Evolutionary conservation across 2,329 filamentous ascomycete genomes (phyloP), one percentile per base, ranked within the genome.

Genomic region (Penicillium sp.): DNA sequence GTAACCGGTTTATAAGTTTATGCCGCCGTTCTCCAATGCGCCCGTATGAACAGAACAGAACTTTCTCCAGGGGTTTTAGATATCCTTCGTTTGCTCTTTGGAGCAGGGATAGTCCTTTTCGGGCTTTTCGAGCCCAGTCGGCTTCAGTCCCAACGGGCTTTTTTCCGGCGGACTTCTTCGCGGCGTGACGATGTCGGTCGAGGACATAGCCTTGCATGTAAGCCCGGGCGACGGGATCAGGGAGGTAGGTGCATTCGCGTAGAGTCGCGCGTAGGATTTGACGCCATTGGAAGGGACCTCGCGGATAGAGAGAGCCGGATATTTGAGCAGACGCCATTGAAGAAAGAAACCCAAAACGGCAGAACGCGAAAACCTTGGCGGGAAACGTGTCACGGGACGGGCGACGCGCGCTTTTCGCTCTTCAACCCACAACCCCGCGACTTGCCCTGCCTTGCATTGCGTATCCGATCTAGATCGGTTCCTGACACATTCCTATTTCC

Each of bases 181-280:
- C 18, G 18, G n/a, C 33, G 18, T 37, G 33, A 12, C 39, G 59
- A 46, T 55, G 58, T 48, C 37, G 53, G 40, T 50, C 47, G 50
- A 52, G 37, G 27, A 80, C 67, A 63, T 81, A 72, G 44, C 71
- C 59, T 50, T 70, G 71, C 64, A 81, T 71, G 66, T 78, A 80
- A 28, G 56, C 46, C 55, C 77, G 75, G 33, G 80, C 78, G 50
- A 73, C 66, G 1, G 77, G 72, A 60, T 84, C 81, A 25, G 82
- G 81, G 33, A 85, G 76, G 58, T 84, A 84, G 47, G 77, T 75
- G 54, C 74, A 75, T 68, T 84, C 78, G 51, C 82, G 78, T 33
- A 84, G 75, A 8, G 82, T 72, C 23, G 76, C 72, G 42, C 82
- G 79, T 55, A 81, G 72, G 40, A 82, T 66, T 60, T 79, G 75